Evolutionary conservation across 2,329 filamentous ascomycete species (phyloP).

Genomic region (Harringtonia lauricola): DNA sequence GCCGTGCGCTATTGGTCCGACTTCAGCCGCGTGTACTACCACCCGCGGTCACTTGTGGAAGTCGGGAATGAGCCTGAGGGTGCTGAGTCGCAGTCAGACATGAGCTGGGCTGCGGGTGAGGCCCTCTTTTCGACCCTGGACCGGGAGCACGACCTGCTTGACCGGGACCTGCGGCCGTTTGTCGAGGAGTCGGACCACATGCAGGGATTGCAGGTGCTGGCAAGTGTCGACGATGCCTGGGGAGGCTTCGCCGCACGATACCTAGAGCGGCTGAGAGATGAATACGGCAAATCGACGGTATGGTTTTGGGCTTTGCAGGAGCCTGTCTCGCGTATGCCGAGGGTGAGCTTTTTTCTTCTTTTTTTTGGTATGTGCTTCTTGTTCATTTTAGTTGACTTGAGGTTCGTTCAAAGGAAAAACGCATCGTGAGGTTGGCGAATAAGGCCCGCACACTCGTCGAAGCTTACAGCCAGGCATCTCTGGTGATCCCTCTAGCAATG

Average conservation of each 20-base stretch:
- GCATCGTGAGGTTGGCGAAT: constrained; percentile 58
- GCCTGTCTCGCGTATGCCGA: constrained; percentile 35
- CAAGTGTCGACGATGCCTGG: constrained; percentile 68
- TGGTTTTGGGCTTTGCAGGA: constrained; percentile 82
- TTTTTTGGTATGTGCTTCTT: neutral
- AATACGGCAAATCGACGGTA: constrained; percentile 77
- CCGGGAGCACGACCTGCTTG: constrained; percentile 74
- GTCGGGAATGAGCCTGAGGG: constrained; percentile 27
- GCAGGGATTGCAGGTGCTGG: constrained; percentile 73
- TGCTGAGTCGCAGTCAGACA: neutral
- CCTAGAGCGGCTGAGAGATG: constrained; percentile 70
- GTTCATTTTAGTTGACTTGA: no score
- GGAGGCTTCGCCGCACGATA: constrained; percentile 66
- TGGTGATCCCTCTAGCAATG: constrained; percentile 65
- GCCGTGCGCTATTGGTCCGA: constrained; percentile 95
- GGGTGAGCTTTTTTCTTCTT: constrained; percentile 28
- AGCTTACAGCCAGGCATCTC: constrained; percentile 59
- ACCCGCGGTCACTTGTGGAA: constrained; percentile 78
- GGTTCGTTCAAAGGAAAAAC: constrained; percentile 42
- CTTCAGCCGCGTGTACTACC: constrained; percentile 85
- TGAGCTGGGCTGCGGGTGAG: constrained; percentile 54
- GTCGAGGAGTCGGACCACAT: constrained; percentile 88
- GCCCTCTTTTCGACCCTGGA: constrained; percentile 66
- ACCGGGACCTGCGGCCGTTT: constrained; percentile 82
- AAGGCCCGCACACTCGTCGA: constrained; percentile 60